Evolutionary conservation across 352 stramenopile species (phyloP).

Genomic region (Phytophthora rubi): DNA sequence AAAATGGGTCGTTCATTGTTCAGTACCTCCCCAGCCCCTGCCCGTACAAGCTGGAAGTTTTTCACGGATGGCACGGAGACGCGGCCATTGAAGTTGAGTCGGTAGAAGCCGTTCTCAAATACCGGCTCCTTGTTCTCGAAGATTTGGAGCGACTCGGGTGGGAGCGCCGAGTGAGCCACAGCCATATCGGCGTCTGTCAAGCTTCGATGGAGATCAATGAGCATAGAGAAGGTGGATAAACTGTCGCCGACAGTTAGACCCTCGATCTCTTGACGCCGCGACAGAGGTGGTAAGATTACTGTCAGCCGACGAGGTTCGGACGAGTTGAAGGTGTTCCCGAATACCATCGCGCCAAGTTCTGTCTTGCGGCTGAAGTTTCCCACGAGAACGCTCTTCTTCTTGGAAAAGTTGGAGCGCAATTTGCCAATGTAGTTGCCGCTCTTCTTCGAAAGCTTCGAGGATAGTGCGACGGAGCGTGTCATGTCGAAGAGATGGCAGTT

Average conservation of each 20-base stretch:
- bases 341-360: conserved; percentile 76
- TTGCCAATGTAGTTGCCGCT: conserved; percentile 92
- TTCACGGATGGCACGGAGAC: conserved; percentile 81
- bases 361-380: conserved; percentile 72
- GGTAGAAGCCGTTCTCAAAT: conserved; percentile 84
- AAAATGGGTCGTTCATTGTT: conserved; percentile 37
- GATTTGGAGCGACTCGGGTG: conserved; percentile 42
- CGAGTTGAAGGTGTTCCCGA: conserved; percentile 53
- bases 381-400: conserved; percentile 78
- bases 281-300: conserved; percentile 57
- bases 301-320: conserved; percentile 57
- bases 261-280: conserved; percentile 57
- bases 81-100: conserved; percentile 83
- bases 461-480: conserved; percentile 53
- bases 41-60: conserved; percentile 77
- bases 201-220: conserved; percentile 57
- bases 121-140: conserved; percentile 75
- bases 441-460: conserved; percentile 81
- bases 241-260: conserved; percentile 54
- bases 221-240: conserved; percentile 54
- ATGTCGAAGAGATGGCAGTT: conserved; percentile 92
- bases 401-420: conserved; percentile 76
- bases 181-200: conserved; percentile 19
- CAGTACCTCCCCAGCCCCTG: conserved; percentile 10
- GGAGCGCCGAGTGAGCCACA: conserved; percentile 33